phyloP scores from a whole-genome alignment of 2,329 filamentous ascomycete species.

The Monosporascus sp. region DNA sequence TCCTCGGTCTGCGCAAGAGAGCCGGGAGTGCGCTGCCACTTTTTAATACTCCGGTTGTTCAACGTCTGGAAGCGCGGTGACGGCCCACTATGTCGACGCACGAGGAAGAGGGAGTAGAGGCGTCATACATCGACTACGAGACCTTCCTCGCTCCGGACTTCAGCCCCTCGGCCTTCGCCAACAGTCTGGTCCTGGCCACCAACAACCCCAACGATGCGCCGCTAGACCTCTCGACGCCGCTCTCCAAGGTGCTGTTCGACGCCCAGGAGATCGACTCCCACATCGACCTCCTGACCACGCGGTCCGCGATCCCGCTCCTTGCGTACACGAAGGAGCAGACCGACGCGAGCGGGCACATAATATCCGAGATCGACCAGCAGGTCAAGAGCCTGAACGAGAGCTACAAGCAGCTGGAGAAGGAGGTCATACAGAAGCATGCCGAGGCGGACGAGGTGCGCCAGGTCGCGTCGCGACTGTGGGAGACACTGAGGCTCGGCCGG shows the following conservation, averaged over 20 bases:
- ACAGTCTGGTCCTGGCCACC: conserved; percentile 79
- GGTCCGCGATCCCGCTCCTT: conserved; percentile 75
- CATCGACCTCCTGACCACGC: conserved; percentile 83
- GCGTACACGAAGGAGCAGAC: conserved; percentile 71
- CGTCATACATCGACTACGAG: conserved; percentile 94
- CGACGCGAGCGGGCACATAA: conserved; percentile 64
- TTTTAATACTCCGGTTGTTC: too few relatives aligned
- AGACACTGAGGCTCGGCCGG: conserved; percentile 71
- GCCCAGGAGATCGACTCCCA: conserved; percentile 95
- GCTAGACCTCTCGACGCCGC: conserved; percentile 87
- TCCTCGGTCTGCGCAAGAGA: too few relatives aligned
- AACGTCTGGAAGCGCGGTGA: neutral
- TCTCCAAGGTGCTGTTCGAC: conserved; percentile 92
- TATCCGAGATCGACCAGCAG: conserved; percentile 74
- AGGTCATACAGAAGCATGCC: conserved; percentile 81
- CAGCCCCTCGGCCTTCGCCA: conserved; percentile 76
- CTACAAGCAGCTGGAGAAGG: conserved; percentile 78
- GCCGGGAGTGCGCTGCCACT: too few relatives aligned
- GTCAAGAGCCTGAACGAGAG: conserved; percentile 75
- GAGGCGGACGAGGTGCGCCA: conserved; percentile 77
- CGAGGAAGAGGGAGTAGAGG: conserved; percentile 46
- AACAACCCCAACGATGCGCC: conserved; percentile 89
- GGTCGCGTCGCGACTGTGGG: conserved; percentile 73
- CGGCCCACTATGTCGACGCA: conserved; percentile 16
- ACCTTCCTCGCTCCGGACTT: conserved; percentile 81